phyloP scores from a whole-genome alignment of 345 rosid species.

The Salix purpurea region DNA sequence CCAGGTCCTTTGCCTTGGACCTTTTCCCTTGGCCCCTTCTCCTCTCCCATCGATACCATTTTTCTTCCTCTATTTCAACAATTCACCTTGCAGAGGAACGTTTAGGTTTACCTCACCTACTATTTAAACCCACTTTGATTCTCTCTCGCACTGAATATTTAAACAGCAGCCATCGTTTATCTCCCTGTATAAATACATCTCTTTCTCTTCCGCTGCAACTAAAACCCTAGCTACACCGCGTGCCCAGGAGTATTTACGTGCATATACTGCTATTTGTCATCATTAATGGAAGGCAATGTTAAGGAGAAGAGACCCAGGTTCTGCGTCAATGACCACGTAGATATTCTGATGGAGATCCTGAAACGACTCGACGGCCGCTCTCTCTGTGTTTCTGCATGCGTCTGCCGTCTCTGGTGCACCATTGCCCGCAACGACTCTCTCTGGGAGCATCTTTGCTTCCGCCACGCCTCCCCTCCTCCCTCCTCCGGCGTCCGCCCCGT shows the following conservation, averaged over 20 bases:
- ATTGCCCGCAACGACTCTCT: slow-evolving; percentile 62
- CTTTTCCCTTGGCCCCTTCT: slow-evolving; percentile 54
- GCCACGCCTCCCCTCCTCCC: slow-evolving; percentile 60
- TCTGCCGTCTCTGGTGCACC: slow-evolving; percentile 83
- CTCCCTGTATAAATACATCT: too few species aligned
- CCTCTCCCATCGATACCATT: slow-evolving; percentile 34
- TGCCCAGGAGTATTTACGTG: not conserved
- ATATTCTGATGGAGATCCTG: slow-evolving; percentile 72
- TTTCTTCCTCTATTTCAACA: not conserved
- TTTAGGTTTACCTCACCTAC: too few species aligned
- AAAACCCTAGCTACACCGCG: not conserved
- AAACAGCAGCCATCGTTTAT: too few species aligned
- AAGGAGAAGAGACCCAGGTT: slow-evolving; percentile 36
- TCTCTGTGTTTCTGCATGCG: slow-evolving; percentile 76
- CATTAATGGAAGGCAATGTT: not conserved
- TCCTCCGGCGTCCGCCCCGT: slow-evolving; percentile 57
- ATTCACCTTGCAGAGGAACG: too few species aligned
- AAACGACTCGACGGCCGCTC: slow-evolving; percentile 79
- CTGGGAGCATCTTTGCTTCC: slow-evolving; percentile 93
- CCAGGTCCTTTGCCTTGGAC: slow-evolving; percentile 44
- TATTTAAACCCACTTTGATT: too few species aligned
- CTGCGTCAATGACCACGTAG: slow-evolving; percentile 74
- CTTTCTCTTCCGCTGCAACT: not conserved
- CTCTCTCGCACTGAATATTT: too few species aligned
- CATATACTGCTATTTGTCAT: not conserved